Conservation (phyloP, 768 basidiomycete species). For the Leccinum subgranulosum region DNA sequence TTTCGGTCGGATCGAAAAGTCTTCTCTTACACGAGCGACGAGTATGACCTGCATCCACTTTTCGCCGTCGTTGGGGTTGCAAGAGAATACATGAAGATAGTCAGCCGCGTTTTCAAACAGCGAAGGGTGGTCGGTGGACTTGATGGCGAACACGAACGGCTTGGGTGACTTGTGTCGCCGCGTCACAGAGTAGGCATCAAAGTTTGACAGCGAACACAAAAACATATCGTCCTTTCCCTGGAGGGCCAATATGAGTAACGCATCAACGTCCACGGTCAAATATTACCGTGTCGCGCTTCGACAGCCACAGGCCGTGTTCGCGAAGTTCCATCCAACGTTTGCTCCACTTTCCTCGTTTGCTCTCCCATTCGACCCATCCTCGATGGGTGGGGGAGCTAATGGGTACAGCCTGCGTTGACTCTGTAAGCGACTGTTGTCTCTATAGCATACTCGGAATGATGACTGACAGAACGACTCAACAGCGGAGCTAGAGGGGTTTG, state of each 20-base stretch:
- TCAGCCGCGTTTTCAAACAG: constrained; percentile 87
- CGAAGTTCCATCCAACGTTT: constrained; percentile 88
- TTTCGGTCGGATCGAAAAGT: neutral
- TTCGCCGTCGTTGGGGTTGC: constrained; percentile 67
- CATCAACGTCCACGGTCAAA: neutral
- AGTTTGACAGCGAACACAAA: constrained; percentile 83
- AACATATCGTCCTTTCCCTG: constrained; percentile 83
- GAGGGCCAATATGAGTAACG: constrained; percentile 1
- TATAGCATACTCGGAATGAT: constrained; percentile 3
- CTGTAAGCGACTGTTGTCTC: constrained; percentile 42
- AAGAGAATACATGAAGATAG: constrained; percentile 84
- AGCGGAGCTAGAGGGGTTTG: constrained; percentile 60
- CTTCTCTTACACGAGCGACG: constrained; percentile 66
- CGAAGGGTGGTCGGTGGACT: constrained; percentile 82
- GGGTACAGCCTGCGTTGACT: constrained; percentile 47
- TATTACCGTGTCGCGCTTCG: constrained; percentile 85
- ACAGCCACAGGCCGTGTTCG: constrained; percentile 82
- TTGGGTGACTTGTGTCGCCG: constrained; percentile 80
- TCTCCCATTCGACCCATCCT: constrained; percentile 84
- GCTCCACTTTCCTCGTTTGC: constrained; percentile 91
- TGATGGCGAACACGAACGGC: constrained; percentile 79
- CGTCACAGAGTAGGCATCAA: constrained; percentile 82
- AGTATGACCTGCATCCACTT: constrained; percentile 80
- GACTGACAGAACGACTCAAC: constrained; percentile 58
- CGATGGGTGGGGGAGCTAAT: constrained; percentile 40